phyloP scores from a whole-genome alignment of 495 filamentous ascomycete species.

The Penicillium paxilli region DNA sequence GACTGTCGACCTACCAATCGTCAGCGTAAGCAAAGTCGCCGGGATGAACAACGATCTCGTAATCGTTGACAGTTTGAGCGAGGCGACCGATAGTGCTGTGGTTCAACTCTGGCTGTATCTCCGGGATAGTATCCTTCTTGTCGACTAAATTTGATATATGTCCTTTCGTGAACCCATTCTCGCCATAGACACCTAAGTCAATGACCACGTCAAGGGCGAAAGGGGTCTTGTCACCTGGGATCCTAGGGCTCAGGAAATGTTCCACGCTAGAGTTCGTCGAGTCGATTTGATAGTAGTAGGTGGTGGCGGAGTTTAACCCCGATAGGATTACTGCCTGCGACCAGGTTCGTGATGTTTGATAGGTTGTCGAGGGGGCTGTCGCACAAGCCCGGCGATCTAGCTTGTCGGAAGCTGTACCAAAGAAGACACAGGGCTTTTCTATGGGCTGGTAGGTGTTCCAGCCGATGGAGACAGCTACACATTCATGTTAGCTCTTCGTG shows the following conservation, averaged over 20 bases:
- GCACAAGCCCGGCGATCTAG: not conserved
- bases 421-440: not conserved
- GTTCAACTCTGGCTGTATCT: conserved; percentile 56
- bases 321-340: not conserved
- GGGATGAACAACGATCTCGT: conserved; percentile 58
- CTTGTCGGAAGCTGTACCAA: not conserved
- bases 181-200: not conserved
- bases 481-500: too few species aligned
- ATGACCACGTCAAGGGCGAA: not conserved
- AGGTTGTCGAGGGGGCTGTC: not conserved
- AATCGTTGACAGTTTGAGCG: conserved; percentile 52
- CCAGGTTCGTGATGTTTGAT: not conserved
- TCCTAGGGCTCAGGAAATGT: not conserved
- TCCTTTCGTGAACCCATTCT: not conserved
- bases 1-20: conserved; percentile 3
- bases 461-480: too few species aligned
- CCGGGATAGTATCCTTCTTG: conserved; percentile 52
- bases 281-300: not conserved
- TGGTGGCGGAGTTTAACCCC: not conserved
- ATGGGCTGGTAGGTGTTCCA: not conserved
- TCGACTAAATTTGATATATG: not conserved
- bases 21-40: conserved; percentile 14
- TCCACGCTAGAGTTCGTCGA: not conserved
- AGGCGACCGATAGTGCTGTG: conserved; percentile 62
- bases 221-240: not conserved